Base-by-base conservation (phyloP, 805 yeast genomes). In the Torulaspora quercuum region DNA sequence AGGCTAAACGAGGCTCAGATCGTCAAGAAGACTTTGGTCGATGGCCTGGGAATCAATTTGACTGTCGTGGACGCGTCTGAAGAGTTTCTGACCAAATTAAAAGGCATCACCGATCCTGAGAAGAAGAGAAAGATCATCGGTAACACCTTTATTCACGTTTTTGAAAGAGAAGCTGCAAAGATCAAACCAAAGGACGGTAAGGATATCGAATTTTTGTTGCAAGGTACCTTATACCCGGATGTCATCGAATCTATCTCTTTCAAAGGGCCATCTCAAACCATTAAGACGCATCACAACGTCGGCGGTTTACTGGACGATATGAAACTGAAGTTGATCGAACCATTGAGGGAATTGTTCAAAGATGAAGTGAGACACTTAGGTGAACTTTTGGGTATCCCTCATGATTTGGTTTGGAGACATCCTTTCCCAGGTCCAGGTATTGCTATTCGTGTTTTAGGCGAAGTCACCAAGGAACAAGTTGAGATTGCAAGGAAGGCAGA, bases 341-440 rank as follows among this genome's bases (percentile, higher is more conserved):
- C 99, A 39, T 77, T 92, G 64, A 83, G 99, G 69, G 99, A 92
- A 73, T 76, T 92, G 58, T 92, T 92, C 78, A 92, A 92, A 71
- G 99, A 92, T 65, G 99, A 92, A 75, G 99, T 92, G 41, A 87
- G 99, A 68, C 85, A 82, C 55, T 73, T 92, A 52, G 99, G 99
- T 68, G 86, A 87, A 71, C 69, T 92, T 36, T 70, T 92, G 70
- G 96, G 95, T 33, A 90, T 92, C 55, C 94, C 97, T 22, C 92
- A 86, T 60, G 97, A 92, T 55, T 76, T 92, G 53, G 97, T 92
- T 51, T 90, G 97, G 97, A 86, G 99, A 75, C 99, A 92, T 64
- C 99, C 99, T 40, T 92, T 92, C 95, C 99, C 99, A 56, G 99
- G 99, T 63, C 99, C 99, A 64, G 99, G 99, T 72, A 84, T 92